Evolutionary conservation across 371 early-diverging fungal genomes (phyloP), one percentile per base, ranked within the genome.

Genomic region (Mucor piriformis): DNA sequence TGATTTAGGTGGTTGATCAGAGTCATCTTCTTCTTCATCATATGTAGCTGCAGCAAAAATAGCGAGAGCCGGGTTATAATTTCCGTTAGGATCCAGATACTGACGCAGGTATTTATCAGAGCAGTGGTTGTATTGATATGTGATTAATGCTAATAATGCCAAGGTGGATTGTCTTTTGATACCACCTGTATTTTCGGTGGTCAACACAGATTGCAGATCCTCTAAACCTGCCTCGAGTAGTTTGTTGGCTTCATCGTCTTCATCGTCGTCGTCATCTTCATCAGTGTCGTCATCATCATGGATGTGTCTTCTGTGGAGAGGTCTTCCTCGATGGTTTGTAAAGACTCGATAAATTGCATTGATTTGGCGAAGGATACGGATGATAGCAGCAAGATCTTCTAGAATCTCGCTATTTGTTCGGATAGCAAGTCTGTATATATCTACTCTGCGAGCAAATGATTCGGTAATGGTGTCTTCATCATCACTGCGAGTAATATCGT

Each of bases 21-120:
- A 2, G n/a, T n/a, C n/a, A n/a, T n/a, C n/a, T 12, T 50, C 59
- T 32, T 59, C 51, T 8, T 60, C 57, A 54, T 66, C 67, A 49
- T 55, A 68, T 3, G 43, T 57, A 11, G 64, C 69, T 11, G 69
- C 69, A 3, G 69, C 69, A 47, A 68, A 59, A 7, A 68, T 53
- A 18, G 69, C 60, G n/a, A 68, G 33, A 4, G 21, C 53, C 2
- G 60, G 64, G 33, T 68, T 38, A 24, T 54, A 68, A 8, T 64
- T 61, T 0, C 69, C 69, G 54, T 68, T 50, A n/a, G 69, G 61
- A 47, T 63, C 61, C 6, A 68, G 56, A 34, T 61, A 68, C 1
- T 56, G 57, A 43, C 25, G 50, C 4, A 68, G 34, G n/a, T 61
- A 68, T 0, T 38, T 35, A 7, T 59, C 56, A 13, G 63, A 54